These are phyloP conservation scores for Albatrellus sp. DNA, from an alignment of 1,284 basidiomycete genomes.

Conservation along the genomic window DNA sequence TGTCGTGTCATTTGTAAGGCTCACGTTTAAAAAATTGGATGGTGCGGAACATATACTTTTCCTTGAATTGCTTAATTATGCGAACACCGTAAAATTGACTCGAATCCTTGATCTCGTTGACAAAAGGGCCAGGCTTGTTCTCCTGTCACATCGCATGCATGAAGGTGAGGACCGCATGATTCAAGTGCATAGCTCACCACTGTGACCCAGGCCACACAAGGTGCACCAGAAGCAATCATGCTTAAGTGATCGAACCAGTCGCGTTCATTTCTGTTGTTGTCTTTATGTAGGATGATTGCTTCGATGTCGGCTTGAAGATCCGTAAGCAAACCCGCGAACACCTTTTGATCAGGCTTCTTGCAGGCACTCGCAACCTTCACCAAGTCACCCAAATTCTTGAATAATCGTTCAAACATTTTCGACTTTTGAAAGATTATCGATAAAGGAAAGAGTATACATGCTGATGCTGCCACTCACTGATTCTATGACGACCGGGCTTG, in stretches of 20 bases:
- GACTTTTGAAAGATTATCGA: constrained; percentile 33
- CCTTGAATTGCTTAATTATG: constrained; percentile 88
- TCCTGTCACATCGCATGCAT: constrained; percentile 30
- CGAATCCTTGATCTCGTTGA: constrained; percentile 83
- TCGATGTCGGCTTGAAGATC: constrained; percentile 71
- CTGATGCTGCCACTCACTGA: constrained; percentile 44
- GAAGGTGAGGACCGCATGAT: neutral
- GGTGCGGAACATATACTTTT: constrained; percentile 48
- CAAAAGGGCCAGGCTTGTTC: constrained; percentile 72
- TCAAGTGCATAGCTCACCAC: constrained; percentile 35
- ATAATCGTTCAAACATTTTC: constrained; percentile 55
- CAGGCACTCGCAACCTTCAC: constrained; percentile 63
- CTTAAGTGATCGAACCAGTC: constrained; percentile 79
- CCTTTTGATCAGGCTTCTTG: constrained; percentile 65
- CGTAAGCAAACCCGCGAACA: constrained; percentile 49
- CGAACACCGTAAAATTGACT: constrained; percentile 86
- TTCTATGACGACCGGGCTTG: constrained; percentile 58
- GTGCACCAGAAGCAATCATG: constrained; percentile 72
- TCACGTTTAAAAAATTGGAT: neutral
- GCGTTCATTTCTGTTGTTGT: constrained; percentile 71
- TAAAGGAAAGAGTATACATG: neutral
- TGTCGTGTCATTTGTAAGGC: constrained; percentile 19
- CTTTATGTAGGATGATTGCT: constrained; percentile 70
- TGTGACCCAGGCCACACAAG: constrained; percentile 88
- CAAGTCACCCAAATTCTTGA: constrained; percentile 56